Base-by-base conservation (phyloP, 257 asterid species). In the Nicotiana tomentosiformis region DNA sequence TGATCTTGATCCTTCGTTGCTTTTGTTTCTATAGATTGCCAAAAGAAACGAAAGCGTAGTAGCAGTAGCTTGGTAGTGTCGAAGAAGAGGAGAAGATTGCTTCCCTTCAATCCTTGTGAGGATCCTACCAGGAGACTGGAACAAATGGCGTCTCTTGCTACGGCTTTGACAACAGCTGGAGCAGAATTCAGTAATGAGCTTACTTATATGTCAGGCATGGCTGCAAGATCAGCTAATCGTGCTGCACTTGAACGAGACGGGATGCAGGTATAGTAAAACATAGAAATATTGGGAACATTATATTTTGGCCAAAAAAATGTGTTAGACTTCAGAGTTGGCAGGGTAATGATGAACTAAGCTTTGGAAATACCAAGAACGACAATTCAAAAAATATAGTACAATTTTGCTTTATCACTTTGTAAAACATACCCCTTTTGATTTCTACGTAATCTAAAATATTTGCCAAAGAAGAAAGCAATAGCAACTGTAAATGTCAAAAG, bases 141-240 rank as follows among this genome's bases (percentile, higher is more conserved):
- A 87, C 98, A 96, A 89, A 94, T 96, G 99, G 92, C 94, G n/a
- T 94, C 99, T 35, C 86, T 96, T 77, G 99, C 98, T 46, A 89
- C 97, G 15, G 98, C 98, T 4, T 83, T 96, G 81, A 90, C 90
- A 30, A 94, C 93, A 56, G 88, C 95, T 1, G 91, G 89, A 17
- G 83, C 98, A 6, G 94, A 91, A 81, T 96, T 90, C 84, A 91
- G 94, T 30, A 90, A 93, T 35, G 91, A 96, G 85, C 96, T 95
- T 10, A 91, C 96, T 51, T 95, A 93, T 82, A 61, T 89, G 57
- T 46, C 89, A 10, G 90, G 93, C 83, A 93, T 93, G 97, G 99
- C 98, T 84, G 96, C 94, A 53, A 88, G 92, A 87, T 83, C 98
- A 58, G 95, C 97, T 53, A 93, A 95, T 77, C 49, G 86, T 82